A percentile compares a stretch with the other conserved stretches of the same genome.
Conservation (phyloP, 2,329 filamentous ascomycete species). For the Penicillium olsonii region DNA sequence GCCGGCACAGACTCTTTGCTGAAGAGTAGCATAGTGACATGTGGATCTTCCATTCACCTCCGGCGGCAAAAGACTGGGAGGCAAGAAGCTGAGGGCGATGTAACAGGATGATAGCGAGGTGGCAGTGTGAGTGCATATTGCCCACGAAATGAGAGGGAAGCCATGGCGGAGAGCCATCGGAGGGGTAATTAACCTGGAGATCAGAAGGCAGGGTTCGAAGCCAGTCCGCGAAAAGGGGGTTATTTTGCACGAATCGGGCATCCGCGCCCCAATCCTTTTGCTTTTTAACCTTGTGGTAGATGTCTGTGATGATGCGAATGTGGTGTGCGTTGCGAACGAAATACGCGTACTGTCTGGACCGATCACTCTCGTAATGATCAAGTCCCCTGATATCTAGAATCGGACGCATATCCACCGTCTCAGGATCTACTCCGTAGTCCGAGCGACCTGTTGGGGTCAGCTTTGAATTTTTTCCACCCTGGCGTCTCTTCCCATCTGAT, state of each 20-base stretch:
- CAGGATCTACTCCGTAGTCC: conserved; percentile 73
- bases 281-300: conserved; percentile 72
- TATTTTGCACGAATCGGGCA: conserved; percentile 77
- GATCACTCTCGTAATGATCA: conserved; percentile 73
- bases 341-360: conserved; percentile 82
- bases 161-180: conserved; percentile 79
- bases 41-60: conserved; percentile 81
- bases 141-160: conserved; percentile 84
- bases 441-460: conserved; percentile 62
- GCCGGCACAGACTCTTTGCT: conserved; percentile 78
- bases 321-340: conserved; percentile 76
- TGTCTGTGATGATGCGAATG: conserved; percentile 73
- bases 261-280: conserved; percentile 85
- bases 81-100: conserved; percentile 82
- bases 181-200: conserved; percentile 73
- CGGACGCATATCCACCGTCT: conserved; percentile 74
- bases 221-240: conserved; percentile 75
- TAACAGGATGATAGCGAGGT: conserved; percentile 81
- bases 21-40: conserved; percentile 84
- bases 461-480: background rate
- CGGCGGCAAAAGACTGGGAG: conserved; percentile 68
- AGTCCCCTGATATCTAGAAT: conserved; percentile 64
- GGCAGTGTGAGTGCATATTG: conserved; percentile 86
- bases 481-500: background rate
- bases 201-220: conserved; percentile 75